Base-by-base conservation (phyloP, 2,329 filamentous ascomycete genomes). In the Claviceps humidiphila region DNA sequence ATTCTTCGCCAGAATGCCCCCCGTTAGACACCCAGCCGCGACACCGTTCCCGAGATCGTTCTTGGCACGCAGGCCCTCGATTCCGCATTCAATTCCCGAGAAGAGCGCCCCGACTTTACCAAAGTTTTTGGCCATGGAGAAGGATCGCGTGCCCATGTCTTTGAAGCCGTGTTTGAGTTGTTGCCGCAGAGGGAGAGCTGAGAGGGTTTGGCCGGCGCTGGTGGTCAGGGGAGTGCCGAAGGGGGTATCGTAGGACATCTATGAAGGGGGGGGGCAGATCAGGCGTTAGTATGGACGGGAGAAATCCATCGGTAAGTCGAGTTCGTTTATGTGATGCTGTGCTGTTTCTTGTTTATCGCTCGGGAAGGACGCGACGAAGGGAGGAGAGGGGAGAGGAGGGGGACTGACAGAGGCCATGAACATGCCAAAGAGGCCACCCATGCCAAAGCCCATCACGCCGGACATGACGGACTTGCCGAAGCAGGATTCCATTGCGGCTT, bases 181-280 rank as follows among this genome's bases (percentile, higher is more conserved):
- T 67, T 95, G 81, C 46, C 82, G 80, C 57, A 91, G 76, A 30
- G 93, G 90, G 20, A 98, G 81, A n/a, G 75, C 74, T 43, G 73
- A 65, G 55, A 82, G 63, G 26, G 66, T 61, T 40, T 60, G 59
- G 39, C 58, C 59, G 17, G 66, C 61, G 47, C 64, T 61, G 61
- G 69, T 69, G 44, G 72, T 70, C 48, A 60, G 62, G 37, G 69
- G 62, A 37, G 67, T 72, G 66, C 80, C 85, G 70, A 89, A 84
- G 54, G 91, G 87, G 0, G 90, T 96, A 67, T 98, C 93, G 78
- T 98, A 98, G 70, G 89, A 85, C 93, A 98, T 98, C 89, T 95
- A 55, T 49, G 52, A 55, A 37, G 39, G 5, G 40, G 39, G 20
- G 20, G 20, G 20, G 20, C 20, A 20, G 20, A 5, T 43, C 16